Evolutionary conservation across 202 grass and related monocot genomes (phyloP), one percentile per base, ranked within the genome.

Genomic region (Digitaria exilis): DNA sequence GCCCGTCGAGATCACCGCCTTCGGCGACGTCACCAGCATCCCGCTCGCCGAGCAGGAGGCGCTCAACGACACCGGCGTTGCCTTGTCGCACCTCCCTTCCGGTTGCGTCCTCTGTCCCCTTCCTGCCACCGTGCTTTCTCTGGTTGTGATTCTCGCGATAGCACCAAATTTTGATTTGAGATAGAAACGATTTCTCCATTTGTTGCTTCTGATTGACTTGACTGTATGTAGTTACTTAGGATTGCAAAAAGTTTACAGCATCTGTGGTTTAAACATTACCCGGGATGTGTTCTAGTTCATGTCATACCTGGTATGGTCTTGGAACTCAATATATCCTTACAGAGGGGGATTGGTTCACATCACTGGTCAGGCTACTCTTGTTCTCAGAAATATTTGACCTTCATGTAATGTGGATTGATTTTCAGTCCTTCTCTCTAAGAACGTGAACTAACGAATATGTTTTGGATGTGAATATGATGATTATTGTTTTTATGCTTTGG

Each of bases 1-100:
- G 26, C 86, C 92, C 45, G 73, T 94, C 28, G 54, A 82, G 30
- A 82, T 94, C 55, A 91, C 81, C 65, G 92, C 89, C 35, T 91
- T 94, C 28, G 92, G 92, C 42, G 84, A 94, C 66, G 80, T 87
- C 21, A 24, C 24, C 5, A 49, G 25, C 60, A 46, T 91, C 21
- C 26, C 76, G 0, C 71, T 21, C 18, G 2, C 5, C 59, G 77
- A 81, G 8, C 92, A 77, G 84, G 84, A 87, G 61, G 92, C 72
- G 9, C 86, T 94, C 28, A 18, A 74, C 14, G 73, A 73, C 76
- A 89, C 92, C 19, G 89, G 92, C 26, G 30, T 94, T 50, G 60
- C 71, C 73, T 81, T 94, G 56, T 82, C 69, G 41, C 92, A 94
- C 76, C 80, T 89, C 28, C 92, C 92, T 12, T 39, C 26, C 63